These are phyloP conservation scores for Trichophyton rubrum DNA, from an alignment of 2,329 filamentous ascomycete species.

Conservation along the genomic window DNA sequence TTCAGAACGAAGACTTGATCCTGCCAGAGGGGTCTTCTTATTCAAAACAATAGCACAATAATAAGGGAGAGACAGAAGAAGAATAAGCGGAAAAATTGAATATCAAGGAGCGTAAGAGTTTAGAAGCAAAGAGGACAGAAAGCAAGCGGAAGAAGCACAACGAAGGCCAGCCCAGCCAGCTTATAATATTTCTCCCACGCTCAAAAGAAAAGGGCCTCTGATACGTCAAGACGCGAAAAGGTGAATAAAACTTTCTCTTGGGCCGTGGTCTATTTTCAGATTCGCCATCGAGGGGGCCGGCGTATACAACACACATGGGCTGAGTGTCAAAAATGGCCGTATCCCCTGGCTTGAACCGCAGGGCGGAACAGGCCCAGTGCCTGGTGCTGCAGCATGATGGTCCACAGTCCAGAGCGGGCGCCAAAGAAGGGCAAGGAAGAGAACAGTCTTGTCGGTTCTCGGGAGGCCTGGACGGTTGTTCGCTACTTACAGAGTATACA, in stretches of 20 bases:
- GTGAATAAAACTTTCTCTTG: not conserved
- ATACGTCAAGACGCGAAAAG: not conserved
- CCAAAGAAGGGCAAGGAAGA: no score
- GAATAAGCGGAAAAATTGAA: not conserved
- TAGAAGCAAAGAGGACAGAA: not conserved
- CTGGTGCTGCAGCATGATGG: not conserved
- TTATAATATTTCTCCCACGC: not conserved
- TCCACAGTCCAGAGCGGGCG: not conserved
- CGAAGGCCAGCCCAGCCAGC: not conserved
- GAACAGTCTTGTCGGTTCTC: no score
- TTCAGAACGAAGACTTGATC: not conserved
- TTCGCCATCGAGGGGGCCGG: not conserved
- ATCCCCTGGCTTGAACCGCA: not conserved
- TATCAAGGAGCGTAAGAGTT: not conserved
- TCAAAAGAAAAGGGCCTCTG: not conserved
- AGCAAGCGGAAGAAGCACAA: not conserved
- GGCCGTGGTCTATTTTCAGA: not conserved
- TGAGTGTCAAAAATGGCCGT: not conserved
- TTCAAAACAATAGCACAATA: not conserved
- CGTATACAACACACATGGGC: not conserved
- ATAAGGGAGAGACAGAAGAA: not conserved
- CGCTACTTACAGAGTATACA: not conserved
- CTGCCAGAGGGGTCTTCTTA: not conserved
- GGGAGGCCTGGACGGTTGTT: not conserved
- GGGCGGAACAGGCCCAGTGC: not conserved